Evolutionary conservation across 768 basidiomycete species (phyloP).

Genomic region (Candolleomyces eurysporus): DNA sequence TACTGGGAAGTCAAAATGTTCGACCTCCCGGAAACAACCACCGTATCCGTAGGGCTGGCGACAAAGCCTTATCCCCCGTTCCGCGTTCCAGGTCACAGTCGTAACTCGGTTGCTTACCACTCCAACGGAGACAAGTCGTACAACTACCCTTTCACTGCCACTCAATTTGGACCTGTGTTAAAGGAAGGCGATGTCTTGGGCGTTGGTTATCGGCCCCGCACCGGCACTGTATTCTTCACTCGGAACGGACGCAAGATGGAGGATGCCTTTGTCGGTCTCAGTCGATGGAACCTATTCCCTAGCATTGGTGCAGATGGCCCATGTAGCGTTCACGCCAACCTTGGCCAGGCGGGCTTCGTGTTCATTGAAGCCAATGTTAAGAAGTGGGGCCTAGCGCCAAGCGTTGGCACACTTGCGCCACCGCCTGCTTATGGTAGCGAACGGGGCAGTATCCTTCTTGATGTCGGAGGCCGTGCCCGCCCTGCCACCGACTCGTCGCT

Average conservation of each 20-base stretch:
- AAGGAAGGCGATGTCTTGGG: constrained; percentile 97
- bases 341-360: constrained; percentile 97
- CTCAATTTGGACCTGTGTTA: constrained; percentile 78
- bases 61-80: constrained; percentile 98
- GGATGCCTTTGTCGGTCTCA: constrained; percentile 91
- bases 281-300: constrained; percentile 92
- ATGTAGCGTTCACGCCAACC: constrained; percentile 94
- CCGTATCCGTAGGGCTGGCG: constrained; percentile 88
- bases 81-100: constrained; percentile 82
- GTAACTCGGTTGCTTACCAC: constrained; percentile 91
- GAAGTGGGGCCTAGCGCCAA: constrained; percentile 98
- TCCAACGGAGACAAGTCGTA: constrained; percentile 96
- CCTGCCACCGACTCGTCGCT: constrained; percentile 39
- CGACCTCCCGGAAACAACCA: constrained; percentile 86
- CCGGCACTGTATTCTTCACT: constrained; percentile 98
- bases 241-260: constrained; percentile 96
- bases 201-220: constrained; percentile 92
- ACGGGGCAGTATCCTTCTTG: constrained; percentile 91
- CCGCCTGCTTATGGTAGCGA: constrained; percentile 98
- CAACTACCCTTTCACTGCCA: constrained; percentile 91
- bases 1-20: constrained; percentile 99
- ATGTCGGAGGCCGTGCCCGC: constrained; percentile 70
- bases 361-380: constrained; percentile 99
- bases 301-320: constrained; percentile 96
- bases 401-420: constrained; percentile 94